Conservation (phyloP, 805 yeast species). For the Metschnikowia lachancei region DNA sequence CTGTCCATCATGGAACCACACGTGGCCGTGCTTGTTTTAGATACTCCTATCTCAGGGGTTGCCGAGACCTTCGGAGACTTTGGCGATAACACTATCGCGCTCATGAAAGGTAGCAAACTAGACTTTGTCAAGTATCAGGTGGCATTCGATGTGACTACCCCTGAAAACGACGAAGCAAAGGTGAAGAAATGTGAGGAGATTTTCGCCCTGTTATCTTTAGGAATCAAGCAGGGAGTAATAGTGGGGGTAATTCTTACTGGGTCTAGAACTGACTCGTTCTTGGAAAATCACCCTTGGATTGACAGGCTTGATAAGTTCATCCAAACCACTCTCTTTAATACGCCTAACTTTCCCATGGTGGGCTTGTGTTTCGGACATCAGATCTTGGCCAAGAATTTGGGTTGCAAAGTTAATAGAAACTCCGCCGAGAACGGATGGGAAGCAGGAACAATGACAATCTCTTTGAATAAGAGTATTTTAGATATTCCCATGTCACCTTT, state of each 20-base stretch:
- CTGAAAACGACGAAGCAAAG: conserved; percentile 11
- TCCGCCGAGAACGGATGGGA: conserved; percentile 63
- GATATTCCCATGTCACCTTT: conserved; percentile 27
- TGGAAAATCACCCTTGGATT: conserved; percentile 41
- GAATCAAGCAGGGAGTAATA: conserved; percentile 27
- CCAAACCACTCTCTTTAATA: conserved; percentile 15
- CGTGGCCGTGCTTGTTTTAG: conserved; percentile 42
- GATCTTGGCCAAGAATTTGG: conserved; percentile 63
- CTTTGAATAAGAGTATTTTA: conserved; percentile 42
- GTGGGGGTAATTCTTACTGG: conserved; percentile 53
- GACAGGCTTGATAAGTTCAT: conserved; percentile 36
- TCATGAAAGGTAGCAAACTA: conserved; percentile 25
- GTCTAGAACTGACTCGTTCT: conserved; percentile 48
- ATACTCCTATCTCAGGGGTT: conserved; percentile 32
- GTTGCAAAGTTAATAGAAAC: conserved; percentile 56
- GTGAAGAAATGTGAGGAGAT: conserved; percentile 11
- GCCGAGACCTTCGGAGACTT: conserved; percentile 47
- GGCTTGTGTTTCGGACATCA: conserved; percentile 93
- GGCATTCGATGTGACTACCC: conserved; percentile 19
- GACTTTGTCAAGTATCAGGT: conserved; percentile 39
- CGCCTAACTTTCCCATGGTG: conserved; percentile 44
- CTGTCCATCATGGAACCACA: conserved; percentile 23
- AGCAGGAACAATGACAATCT: conserved; percentile 54
- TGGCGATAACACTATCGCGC: conserved; percentile 44
- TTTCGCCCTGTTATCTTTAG: conserved; percentile 22